These are phyloP conservation scores for Sphaerobolus stellatus DNA, from an alignment of 1,284 basidiomycete genomes.

Conservation along the genomic window DNA sequence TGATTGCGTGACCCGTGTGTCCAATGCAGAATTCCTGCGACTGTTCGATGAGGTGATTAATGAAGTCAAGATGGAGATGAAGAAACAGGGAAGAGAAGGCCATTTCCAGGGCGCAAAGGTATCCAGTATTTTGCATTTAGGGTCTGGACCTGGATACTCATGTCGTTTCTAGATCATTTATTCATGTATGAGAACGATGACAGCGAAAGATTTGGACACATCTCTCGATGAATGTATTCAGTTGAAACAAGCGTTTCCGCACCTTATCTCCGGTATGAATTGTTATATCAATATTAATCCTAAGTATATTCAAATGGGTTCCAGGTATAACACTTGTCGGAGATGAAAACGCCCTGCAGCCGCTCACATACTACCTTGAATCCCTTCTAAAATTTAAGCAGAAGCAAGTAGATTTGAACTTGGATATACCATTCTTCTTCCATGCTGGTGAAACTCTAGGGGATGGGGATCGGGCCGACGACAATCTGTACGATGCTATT, in stretches of 20 bases:
- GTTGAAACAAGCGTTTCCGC: conserved; percentile 72
- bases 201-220: conserved; percentile 59
- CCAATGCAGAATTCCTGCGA: conserved; percentile 60
- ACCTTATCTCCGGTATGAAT: conserved; percentile 61
- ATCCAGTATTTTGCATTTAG: conserved; percentile 34
- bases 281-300: neutral
- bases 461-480: conserved; percentile 67
- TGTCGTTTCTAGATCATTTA: conserved; percentile 83
- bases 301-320: conserved; percentile 1
- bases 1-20: conserved; percentile 53
- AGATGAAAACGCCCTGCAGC: conserved; percentile 62
- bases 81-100: conserved; percentile 48
- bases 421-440: conserved; percentile 76
- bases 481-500: conserved; percentile 78
- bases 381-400: conserved; percentile 60
- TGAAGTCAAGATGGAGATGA: conserved; percentile 55
- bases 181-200: conserved; percentile 58
- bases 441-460: conserved; percentile 81
- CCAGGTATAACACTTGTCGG: conserved; percentile 83
- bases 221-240: conserved; percentile 71
- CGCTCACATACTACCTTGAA: conserved; percentile 65
- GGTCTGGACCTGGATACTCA: neutral
- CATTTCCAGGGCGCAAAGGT: conserved; percentile 60
- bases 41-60: conserved; percentile 57
- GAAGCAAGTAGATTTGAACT: conserved; percentile 52